Evolutionary conservation across 257 asterid species (phyloP), one percentile per base, ranked within the genome.

Genomic region (Solanum microdontum): DNA sequence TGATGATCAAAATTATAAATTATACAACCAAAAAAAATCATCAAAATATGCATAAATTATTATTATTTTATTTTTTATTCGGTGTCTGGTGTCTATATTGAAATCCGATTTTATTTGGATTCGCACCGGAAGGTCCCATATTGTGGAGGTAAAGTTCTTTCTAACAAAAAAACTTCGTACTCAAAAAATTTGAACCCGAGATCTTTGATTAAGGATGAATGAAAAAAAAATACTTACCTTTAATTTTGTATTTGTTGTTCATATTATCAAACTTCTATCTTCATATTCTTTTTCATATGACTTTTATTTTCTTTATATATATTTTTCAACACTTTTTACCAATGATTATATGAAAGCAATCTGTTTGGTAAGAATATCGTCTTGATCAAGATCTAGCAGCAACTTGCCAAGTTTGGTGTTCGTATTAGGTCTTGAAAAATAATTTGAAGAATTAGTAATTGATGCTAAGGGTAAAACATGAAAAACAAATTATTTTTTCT

Each of bases 121-220:
- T 55, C 1, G 4, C 4, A 2, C 1, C 2, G 23, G 1, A 51
- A 51, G 0, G 4, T 17, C 2, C 0, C n/a, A 7, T 17, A 17
- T 17, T 17, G 9, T 55, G n/a, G 1, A 17, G n/a, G 3, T 19
- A 17, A 55, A 55, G 64, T 55, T 15, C n/a, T 55, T 0, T 7
- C 64, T 17, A 55, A 17, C 10, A 17, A 55, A 55, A 55, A 0
- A 3, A 55, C 1, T 55, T 0, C 10, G 1, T 55, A 55, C 4
- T 6, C 0, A 55, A 55, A 55, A 55, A 17, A 6, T 0, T 17
- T 19, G 3, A 55, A 55, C n/a, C 1, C 1, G 3, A 6, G 1
- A 55, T 0, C n/a, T 17, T 1, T 55, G 1, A 55, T 17, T 6
- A 51, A 51, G 10, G 9, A 55, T 17, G n/a, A 55, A 17, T 48